phyloP scores from a whole-genome alignment of 179 eudicot genomes.

The Camellia oleifera region DNA sequence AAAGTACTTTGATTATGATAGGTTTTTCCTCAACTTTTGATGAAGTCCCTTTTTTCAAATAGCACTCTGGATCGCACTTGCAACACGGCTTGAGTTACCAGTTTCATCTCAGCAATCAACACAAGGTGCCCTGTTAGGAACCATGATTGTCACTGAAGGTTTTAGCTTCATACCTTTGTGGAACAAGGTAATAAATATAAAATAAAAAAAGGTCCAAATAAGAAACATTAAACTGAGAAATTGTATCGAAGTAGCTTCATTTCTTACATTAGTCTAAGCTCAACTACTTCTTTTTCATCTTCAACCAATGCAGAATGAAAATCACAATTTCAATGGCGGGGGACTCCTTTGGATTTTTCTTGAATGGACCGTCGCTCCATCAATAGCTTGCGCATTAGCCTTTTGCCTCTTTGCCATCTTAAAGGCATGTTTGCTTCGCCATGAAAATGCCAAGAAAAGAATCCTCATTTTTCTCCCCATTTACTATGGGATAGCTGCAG shows the following conservation, averaged over 20 bases:
- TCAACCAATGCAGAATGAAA: slow-evolving; percentile 10
- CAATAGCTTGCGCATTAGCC: background rate
- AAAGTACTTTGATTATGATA: background rate
- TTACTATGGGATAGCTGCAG: slow-evolving; percentile 4
- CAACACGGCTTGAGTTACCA: slow-evolving; percentile 2
- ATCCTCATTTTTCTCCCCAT: background rate
- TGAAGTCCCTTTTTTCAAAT: background rate
- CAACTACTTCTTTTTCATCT: background rate
- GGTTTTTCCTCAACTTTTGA: background rate
- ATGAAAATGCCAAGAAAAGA: background rate
- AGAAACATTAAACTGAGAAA: too few species aligned
- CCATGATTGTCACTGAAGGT: slow-evolving; percentile 16
- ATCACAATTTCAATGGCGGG: slow-evolving; percentile 7
- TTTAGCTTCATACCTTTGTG: slow-evolving; percentile 12
- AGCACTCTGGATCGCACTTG: slow-evolving; percentile 12
- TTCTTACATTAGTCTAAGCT: background rate
- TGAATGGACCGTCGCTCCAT: slow-evolving; percentile 2
- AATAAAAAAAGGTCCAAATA: too few species aligned
- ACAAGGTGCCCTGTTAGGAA: slow-evolving; percentile 16
- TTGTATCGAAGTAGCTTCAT: background rate
- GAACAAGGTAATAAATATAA: slow-evolving; percentile 4
- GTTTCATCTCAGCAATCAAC: slow-evolving; percentile 16
- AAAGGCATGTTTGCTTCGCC: background rate
- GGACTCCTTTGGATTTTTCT: slow-evolving; percentile 6
- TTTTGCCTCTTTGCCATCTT: background rate